Base-by-base conservation (phyloP, 2,329 filamentous ascomycete species). In the Xylaria sp. region DNA sequence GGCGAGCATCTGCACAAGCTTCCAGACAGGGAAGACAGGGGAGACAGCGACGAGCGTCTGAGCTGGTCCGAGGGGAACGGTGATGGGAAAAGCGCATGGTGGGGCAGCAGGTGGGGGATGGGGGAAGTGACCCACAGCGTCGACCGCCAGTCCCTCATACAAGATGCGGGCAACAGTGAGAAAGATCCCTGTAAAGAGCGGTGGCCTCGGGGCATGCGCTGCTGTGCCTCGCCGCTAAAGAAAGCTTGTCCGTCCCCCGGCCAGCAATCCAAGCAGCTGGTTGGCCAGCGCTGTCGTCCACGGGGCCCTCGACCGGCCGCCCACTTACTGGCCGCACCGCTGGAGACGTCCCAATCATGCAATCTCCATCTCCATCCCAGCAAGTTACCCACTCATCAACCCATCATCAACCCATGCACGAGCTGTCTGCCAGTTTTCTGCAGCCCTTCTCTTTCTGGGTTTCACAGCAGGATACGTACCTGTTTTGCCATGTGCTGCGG, bases 81-180 rank as follows among this genome's bases (percentile, higher is more conserved):
- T 51, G 47, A 51, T n/a, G 43, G 47, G n/a, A n/a, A 15, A 33
- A 15, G 49, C 0, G 21, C 21, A 7, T n/a, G 7, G 33, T 60
- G 37, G 54, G 33, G 46, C 15, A 14, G 7, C 17, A 63, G 56
- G 64, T 57, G 53, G 67, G 53, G 60, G 57, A 61, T 59, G 60
- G 63, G 47, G 33, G 37, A 35, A 57, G 45, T 23, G 17, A 23
- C 62, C 60, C 61, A 68, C 64, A 67, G 61, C 60, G 67, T 64
- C 72, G 70, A 73, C 72, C 72, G 72, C 72, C 70, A 71, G 68
- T 73, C 68, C 66, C 69, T 64, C 72, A 71, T 70, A 73, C 64
- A 73, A 73, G 62, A 65, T 60, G 63, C 60, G 45, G 62, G 65
- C 67, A 54, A 67, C 47, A 67, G 68, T 68, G 56, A 57, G 66